Percentiles rank a stretch among this genome's conserved stretches.
phyloP scores from a whole-genome alignment of 371 early-diverging fungal genomes.

The Blastocladiella emersonii region DNA sequence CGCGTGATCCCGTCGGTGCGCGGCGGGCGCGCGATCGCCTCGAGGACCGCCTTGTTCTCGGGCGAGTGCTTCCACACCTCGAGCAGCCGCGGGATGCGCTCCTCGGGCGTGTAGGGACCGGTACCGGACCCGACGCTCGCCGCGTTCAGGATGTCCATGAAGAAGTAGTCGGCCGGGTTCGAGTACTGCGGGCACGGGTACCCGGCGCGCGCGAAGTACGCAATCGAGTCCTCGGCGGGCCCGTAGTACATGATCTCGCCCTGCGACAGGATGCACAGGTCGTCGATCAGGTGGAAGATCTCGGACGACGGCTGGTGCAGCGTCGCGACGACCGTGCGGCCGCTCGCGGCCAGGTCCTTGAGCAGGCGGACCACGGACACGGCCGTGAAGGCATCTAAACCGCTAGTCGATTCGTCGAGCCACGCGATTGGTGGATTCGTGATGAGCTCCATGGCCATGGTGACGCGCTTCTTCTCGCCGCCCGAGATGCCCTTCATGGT shows the following conservation, averaged over 20 bases:
- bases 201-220: conserved; percentile 32
- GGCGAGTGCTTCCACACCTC: conserved; percentile 3
- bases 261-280: conserved; percentile 36
- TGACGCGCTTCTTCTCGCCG: conserved; percentile 72
- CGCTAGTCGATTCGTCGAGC: conserved; percentile 72
- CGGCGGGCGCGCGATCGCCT: not conserved
- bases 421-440: conserved; percentile 78
- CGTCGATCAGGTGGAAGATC: conserved; percentile 44
- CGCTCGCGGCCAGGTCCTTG: conserved; percentile 31
- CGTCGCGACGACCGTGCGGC: conserved; percentile 53
- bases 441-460: conserved; percentile 77
- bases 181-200: conserved; percentile 38
- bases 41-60: not conserved
- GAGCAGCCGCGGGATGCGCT: conserved; percentile 5
- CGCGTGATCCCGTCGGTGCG: conserved; percentile 10
- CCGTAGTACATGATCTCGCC: conserved; percentile 48
- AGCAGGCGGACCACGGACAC: conserved; percentile 41
- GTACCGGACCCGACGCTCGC: not conserved
- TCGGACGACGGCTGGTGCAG: conserved; percentile 50
- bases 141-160: not conserved
- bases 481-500: conserved; percentile 62
- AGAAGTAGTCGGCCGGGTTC: conserved; percentile 58
- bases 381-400: conserved; percentile 55
- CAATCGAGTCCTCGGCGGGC: conserved; percentile 21
- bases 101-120: not conserved